A percentile compares a stretch with the other conserved stretches of the same genome.
phyloP scores from a whole-genome alignment of 352 stramenopile genomes.

The Pythium insidiosum region DNA sequence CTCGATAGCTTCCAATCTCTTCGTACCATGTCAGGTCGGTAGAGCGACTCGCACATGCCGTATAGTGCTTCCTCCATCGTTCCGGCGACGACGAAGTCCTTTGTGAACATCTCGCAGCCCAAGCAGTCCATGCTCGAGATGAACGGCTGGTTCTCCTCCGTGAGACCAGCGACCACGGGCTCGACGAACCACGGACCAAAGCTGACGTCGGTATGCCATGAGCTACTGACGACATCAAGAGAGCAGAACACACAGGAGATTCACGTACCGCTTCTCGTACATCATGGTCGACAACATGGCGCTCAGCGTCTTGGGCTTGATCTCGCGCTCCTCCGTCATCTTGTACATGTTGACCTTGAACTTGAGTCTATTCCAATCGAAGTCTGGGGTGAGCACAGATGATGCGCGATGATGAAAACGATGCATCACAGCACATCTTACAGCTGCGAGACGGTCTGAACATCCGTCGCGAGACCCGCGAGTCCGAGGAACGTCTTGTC shows the following conservation, averaged over 20 bases:
- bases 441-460: constrained; percentile 95
- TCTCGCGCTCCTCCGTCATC: constrained; percentile 97
- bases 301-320: constrained; percentile 97
- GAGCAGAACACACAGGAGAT: neutral
- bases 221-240: neutral
- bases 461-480: constrained; percentile 96
- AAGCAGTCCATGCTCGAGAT: constrained; percentile 98
- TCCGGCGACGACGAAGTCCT: constrained; percentile 98
- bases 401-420: neutral
- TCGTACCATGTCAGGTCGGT: constrained; percentile 91
- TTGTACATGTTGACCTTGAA: constrained; percentile 98
- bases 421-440: constrained; percentile 6
- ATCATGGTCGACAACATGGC: constrained; percentile 95
- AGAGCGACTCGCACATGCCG: constrained; percentile 98
- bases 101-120: constrained; percentile 91
- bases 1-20: no score
- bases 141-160: constrained; percentile 93
- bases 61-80: constrained; percentile 98
- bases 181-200: constrained; percentile 99
- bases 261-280: constrained; percentile 93
- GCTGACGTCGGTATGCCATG: constrained; percentile 10
- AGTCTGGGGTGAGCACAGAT: constrained; percentile 1
- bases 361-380: constrained; percentile 44
- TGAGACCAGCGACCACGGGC: constrained; percentile 96
- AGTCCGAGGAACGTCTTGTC: constrained; percentile 96